Conservation (phyloP, 2,329 filamentous ascomycete species). For the Cryoendolithus antarcticus region DNA sequence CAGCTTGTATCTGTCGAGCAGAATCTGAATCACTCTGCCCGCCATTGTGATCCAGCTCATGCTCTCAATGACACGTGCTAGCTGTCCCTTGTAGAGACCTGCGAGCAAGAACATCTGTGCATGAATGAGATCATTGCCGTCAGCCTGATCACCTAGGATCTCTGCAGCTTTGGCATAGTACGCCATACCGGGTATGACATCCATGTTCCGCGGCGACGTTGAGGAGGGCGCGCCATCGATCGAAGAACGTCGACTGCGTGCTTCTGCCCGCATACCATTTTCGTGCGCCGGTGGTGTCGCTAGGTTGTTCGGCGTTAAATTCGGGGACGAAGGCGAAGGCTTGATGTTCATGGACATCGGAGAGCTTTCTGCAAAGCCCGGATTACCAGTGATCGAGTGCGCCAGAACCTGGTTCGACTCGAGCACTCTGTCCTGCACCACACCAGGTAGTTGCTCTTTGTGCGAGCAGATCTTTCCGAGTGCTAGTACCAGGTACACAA, state of each 20-base stretch:
- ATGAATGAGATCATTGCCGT: constrained; percentile 66
- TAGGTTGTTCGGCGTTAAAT: constrained; percentile 21
- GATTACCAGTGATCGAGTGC: constrained; percentile 13
- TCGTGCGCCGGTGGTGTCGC: constrained; percentile 16
- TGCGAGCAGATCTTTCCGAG: constrained; percentile 71
- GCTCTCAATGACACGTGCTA: constrained; percentile 78
- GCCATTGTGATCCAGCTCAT: constrained; percentile 56
- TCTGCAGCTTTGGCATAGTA: constrained; percentile 81
- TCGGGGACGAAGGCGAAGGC: constrained; percentile 28
- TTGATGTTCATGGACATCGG: constrained; percentile 21
- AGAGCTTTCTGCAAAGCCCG: constrained; percentile 14
- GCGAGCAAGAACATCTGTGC: constrained; percentile 78
- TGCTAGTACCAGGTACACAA: constrained; percentile 72
- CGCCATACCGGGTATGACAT: constrained; percentile 76
- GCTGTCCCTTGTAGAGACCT: constrained; percentile 77
- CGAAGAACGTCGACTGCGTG: constrained; percentile 20
- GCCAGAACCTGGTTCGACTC: constrained; percentile 26
- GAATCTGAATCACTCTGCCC: constrained; percentile 51
- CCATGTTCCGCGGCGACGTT: constrained; percentile 35
- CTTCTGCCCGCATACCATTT: constrained; percentile 8
- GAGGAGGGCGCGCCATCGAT: constrained; percentile 15
- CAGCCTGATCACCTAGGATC: constrained; percentile 71
- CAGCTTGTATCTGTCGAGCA: constrained; percentile 58
- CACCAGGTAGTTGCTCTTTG: constrained; percentile 38
- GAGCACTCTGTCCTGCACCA: constrained; percentile 41